A percentile compares a stretch with the other conserved stretches of the same genome.
phyloP scores from a whole-genome alignment of 1,284 basidiomycete genomes.

The Ustilago loliicola region DNA sequence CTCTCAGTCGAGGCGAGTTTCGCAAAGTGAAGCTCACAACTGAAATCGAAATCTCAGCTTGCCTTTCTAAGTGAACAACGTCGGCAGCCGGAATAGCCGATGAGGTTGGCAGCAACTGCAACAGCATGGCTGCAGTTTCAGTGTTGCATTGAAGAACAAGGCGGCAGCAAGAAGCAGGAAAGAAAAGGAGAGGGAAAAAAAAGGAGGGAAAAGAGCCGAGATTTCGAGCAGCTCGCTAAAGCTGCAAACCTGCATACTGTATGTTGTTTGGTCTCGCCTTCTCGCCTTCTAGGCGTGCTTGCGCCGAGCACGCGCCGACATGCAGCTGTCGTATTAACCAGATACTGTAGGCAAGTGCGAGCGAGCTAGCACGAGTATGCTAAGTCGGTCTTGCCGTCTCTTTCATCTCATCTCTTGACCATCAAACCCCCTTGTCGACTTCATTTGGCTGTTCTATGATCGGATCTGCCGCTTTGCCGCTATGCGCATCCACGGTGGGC shows the following conservation, averaged over 20 bases:
- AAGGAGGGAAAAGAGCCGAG: not conserved
- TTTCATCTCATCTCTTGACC: not conserved
- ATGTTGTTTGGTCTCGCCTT: not conserved
- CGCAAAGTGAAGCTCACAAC: too few species aligned
- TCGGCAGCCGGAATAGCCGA: slow-evolving; percentile 5
- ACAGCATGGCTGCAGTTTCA: slow-evolving; percentile 1
- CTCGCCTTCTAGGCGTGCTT: slow-evolving; percentile 2
- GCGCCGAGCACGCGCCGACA: slow-evolving; percentile 2
- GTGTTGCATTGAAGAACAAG: not conserved
- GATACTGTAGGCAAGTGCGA: not conserved
- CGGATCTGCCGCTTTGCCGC: not conserved
- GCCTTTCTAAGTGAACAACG: slow-evolving; percentile 1
- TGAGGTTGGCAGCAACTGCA: not conserved
- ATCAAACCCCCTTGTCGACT: not conserved
- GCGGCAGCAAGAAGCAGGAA: not conserved
- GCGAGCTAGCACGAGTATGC: too few species aligned
- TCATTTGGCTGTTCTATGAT: too few species aligned
- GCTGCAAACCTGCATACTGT: slow-evolving; percentile 2
- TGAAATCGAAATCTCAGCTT: not conserved
- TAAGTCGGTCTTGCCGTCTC: not conserved
- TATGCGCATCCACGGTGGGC: not conserved
- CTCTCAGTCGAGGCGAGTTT: too few species aligned
- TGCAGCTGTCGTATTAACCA: not conserved
- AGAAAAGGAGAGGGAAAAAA: not conserved
- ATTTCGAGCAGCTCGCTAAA: slow-evolving; percentile 3